Percentiles rank a stretch among this genome's conserved stretches.
These are phyloP conservation scores for Salinomyces thailandicus DNA, from an alignment of 2,329 filamentous ascomycete species.

Conservation along the genomic window DNA sequence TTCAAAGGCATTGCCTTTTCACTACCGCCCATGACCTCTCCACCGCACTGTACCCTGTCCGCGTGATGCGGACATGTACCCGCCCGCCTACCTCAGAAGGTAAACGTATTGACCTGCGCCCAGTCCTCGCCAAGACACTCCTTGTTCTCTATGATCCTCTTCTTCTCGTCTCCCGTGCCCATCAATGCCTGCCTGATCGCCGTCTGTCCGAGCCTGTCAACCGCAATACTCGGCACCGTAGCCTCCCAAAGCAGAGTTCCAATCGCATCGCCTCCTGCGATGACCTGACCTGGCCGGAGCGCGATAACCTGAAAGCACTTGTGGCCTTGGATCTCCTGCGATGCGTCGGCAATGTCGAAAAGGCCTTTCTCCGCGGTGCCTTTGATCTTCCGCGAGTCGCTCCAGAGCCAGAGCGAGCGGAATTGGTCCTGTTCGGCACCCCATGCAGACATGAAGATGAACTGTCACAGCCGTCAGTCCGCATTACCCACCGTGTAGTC, in stretches of 20 bases:
- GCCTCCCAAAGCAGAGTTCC: slow-evolving; percentile 23
- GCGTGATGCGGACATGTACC: too few relatives aligned
- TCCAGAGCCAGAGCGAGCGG: slow-evolving; percentile 28
- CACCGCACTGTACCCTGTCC: too few relatives aligned
- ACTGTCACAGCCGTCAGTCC: slow-evolving; percentile 12
- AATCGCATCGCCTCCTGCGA: slow-evolving; percentile 22
- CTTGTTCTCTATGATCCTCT: slow-evolving; percentile 27
- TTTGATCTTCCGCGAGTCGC: slow-evolving; percentile 26
- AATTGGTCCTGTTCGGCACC: slow-evolving; percentile 32
- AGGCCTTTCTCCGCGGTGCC: slow-evolving; percentile 29
- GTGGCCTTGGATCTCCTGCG: slow-evolving; percentile 20
- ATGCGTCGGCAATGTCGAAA: slow-evolving; percentile 21
- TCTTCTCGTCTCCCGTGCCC: slow-evolving; percentile 19
- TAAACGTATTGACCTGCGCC: slow-evolving; percentile 24
- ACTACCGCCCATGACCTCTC: too few relatives aligned
- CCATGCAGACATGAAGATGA: slow-evolving; percentile 32
- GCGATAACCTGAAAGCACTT: slow-evolving; percentile 26
- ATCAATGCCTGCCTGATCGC: slow-evolving; percentile 22
- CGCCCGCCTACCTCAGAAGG: slow-evolving; percentile 10
- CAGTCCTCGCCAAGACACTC: slow-evolving; percentile 28
- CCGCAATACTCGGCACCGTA: slow-evolving; percentile 21
- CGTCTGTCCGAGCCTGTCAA: slow-evolving; percentile 22
- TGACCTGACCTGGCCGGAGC: slow-evolving; percentile 24
- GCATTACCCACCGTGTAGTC: neutral
- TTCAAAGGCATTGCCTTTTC: too few relatives aligned